These are phyloP conservation scores for Sclerotinia spermophila DNA, from an alignment of 2,329 filamentous ascomycete species.

Conservation along the genomic window DNA sequence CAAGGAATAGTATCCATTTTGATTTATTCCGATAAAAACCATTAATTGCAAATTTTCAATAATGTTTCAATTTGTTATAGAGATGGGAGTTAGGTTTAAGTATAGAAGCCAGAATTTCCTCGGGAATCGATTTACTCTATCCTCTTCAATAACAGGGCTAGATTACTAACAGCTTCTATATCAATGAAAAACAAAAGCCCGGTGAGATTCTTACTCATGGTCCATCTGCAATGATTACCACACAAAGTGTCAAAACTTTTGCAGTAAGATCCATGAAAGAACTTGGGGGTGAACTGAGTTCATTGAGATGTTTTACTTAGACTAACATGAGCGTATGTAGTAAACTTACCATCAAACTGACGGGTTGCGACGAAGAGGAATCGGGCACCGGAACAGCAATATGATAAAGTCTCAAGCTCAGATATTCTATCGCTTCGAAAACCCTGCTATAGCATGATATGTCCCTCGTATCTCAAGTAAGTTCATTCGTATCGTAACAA, in stretches of 20 bases:
- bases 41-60: neutral
- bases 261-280: no score
- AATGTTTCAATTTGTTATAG: neutral
- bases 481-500: neutral
- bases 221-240: neutral
- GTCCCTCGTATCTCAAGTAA: neutral
- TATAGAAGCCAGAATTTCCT: neutral
- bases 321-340: neutral
- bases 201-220: neutral
- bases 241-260: neutral
- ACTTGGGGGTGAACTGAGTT: no score
- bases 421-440: neutral
- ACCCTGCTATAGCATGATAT: neutral
- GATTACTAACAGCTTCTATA: neutral
- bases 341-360: neutral
- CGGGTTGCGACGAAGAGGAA: neutral
- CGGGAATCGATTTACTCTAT: no score
- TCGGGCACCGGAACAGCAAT: neutral
- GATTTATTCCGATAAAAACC: neutral
- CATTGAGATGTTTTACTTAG: neutral
- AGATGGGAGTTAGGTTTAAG: neutral
- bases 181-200: neutral
- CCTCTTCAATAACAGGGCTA: no score
- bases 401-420: neutral
- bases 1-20: neutral